A percentile compares a stretch with the other conserved stretches of the same genome.
These are phyloP conservation scores for Aspergillus wentii DNA, from an alignment of 495 filamentous ascomycete genomes.

Conservation along the genomic window DNA sequence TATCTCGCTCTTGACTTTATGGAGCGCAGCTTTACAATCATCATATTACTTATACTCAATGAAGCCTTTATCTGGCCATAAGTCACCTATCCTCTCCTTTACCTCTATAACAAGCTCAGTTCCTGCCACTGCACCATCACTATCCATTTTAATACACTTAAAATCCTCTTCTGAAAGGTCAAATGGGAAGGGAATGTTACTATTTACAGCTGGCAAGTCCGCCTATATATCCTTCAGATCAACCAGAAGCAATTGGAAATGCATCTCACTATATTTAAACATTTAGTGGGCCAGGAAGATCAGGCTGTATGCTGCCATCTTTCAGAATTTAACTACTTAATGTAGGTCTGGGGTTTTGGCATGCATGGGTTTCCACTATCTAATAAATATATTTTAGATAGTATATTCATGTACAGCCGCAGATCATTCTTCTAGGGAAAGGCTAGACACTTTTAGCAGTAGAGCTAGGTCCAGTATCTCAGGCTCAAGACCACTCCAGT, in stretches of 20 bases:
- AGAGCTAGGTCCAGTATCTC: slow-evolving; percentile 23
- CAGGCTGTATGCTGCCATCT: slow-evolving; percentile 23
- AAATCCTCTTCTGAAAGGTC: slow-evolving; percentile 22
- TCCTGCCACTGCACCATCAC: slow-evolving; percentile 25
- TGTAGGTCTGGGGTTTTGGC: slow-evolving; percentile 26
- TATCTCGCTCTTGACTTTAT: slow-evolving; percentile 21
- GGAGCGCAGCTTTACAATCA: slow-evolving; percentile 25
- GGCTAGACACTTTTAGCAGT: slow-evolving; percentile 14
- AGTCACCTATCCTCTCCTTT: slow-evolving; percentile 26
- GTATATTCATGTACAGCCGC: slow-evolving; percentile 18
- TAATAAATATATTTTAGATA: slow-evolving; percentile 21
- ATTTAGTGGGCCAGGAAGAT: slow-evolving; percentile 31
- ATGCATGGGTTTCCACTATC: slow-evolving; percentile 29
- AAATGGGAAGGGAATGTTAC: slow-evolving; percentile 23
- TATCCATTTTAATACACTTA: slow-evolving; percentile 24
- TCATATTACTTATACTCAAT: slow-evolving; percentile 28
- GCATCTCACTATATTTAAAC: slow-evolving; percentile 31
- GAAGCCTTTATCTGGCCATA: slow-evolving; percentile 31
- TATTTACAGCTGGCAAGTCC: slow-evolving; percentile 19
- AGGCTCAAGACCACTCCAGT: slow-evolving; percentile 26
- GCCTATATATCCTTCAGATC: slow-evolving; percentile 27
- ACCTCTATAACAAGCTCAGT: slow-evolving; percentile 24
- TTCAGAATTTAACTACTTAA: slow-evolving; percentile 21
- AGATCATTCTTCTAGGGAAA: slow-evolving; percentile 19
- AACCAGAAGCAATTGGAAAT: slow-evolving; percentile 26